Evolutionary conservation across 306 rosid species (phyloP), one percentile per base, ranked within the genome.

Genomic region (Cicer yamashitae): DNA sequence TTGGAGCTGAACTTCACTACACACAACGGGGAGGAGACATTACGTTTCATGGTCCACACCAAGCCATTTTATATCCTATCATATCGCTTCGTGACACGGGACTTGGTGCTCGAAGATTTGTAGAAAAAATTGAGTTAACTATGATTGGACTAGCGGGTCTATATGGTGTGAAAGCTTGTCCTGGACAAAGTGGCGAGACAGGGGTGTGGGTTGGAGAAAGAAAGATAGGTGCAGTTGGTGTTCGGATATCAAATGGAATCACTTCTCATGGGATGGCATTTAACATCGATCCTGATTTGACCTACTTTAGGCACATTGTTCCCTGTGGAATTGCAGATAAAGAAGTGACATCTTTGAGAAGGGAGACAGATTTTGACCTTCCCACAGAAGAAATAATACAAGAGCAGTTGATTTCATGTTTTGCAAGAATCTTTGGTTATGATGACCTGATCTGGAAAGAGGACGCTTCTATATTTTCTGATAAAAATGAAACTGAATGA

Each of bases 171-270:
- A 86, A 83, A 73, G 98, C 98, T 82, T 63, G 65, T 60, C 79
- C 88, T 14, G 98, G 97, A 44, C 54, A 70, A 60, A 72, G 48
- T 15, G 82, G 92, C 41, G 92, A 90, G 80, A 92, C 93, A 0
- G 96, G 98, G 51, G 96, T 94, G 56, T 94, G 98, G 96, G 97
- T 94, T 41, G 96, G 86, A 67, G 93, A 87, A 47, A 94, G 90
- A 75, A 94, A 92, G 85, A 89, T 90, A n/a, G 97, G 98, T 10
- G 96, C 98, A 4, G 82, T 90, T 50, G 97, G 97, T 70, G 97
- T 94, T 41, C 86, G 79, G 65, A 89, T 94, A 73, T 91, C 97
- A 0, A 66, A 48, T 81, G 97, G 96, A 71, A 81, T 94, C 75
- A 89, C 96, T 15, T 88, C 96, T 67, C 94, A 91, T 82, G 98